phyloP scores from a whole-genome alignment of 306 rosid species.

The Macrotyloma uniflorum region DNA sequence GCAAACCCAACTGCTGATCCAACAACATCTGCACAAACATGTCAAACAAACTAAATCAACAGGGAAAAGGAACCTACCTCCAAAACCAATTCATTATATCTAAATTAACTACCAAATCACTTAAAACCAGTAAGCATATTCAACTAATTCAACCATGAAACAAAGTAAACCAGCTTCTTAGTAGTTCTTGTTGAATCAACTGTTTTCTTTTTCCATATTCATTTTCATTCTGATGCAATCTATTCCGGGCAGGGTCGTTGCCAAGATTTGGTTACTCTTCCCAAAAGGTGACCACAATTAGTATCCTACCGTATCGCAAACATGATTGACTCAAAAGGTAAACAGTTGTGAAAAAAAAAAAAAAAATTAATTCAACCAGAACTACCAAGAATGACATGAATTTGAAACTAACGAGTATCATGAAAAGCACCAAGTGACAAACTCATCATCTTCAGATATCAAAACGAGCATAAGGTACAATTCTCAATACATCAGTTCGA shows the following conservation, averaged over 20 bases:
- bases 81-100: conserved; percentile 18
- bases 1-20: conserved; percentile 83
- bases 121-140: not conserved
- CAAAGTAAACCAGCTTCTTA: not conserved
- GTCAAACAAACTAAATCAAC: conserved; percentile 27
- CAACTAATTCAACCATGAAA: not conserved
- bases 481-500: not conserved
- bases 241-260: not conserved
- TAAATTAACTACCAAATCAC: conserved; percentile 1
- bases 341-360: not conserved
- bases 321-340: no score
- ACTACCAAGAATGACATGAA: conserved; percentile 9
- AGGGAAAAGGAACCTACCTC: not conserved
- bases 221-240: not conserved
- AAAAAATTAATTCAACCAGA: not conserved
- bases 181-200: not conserved
- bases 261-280: no score
- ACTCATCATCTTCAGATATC: not conserved
- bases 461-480: not conserved
- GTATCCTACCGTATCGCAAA: not conserved
- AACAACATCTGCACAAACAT: conserved; percentile 54
- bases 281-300: no score
- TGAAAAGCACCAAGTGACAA: not conserved
- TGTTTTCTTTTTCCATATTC: not conserved
- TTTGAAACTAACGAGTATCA: not conserved